phyloP scores from a whole-genome alignment of 176 grass and related monocot species.

The Juncus effusus region DNA sequence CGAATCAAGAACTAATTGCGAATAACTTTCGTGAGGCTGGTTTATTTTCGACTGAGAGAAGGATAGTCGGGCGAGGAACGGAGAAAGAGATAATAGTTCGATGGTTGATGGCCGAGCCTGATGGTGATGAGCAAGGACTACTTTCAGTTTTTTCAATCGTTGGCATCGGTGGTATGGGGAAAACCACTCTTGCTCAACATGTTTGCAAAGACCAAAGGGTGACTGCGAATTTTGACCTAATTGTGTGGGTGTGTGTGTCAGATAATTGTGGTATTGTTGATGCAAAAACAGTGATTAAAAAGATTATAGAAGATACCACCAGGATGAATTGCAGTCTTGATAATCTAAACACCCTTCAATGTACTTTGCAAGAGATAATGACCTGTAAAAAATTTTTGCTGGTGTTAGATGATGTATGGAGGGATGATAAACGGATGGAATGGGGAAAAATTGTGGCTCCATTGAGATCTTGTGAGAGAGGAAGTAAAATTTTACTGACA shows the following conservation, averaged over 20 bases:
- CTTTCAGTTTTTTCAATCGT: conserved; percentile 28
- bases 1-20: neutral
- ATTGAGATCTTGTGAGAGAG: conserved; percentile 29
- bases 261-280: conserved; percentile 37
- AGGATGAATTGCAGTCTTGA: neutral
- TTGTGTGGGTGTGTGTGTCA: conserved; percentile 46
- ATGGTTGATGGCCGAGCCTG: conserved; percentile 25
- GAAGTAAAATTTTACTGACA: too few species aligned
- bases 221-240: conserved; percentile 11
- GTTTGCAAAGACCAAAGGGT: conserved; percentile 35
- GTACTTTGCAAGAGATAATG: conserved; percentile 24
- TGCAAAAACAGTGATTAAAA: conserved; percentile 24
- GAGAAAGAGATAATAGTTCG: neutral
- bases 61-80: conserved; percentile 25
- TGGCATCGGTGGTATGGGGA: conserved; percentile 42
- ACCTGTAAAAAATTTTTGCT: conserved; percentile 26
- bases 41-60: conserved; percentile 3
- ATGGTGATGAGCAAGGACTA: conserved; percentile 9
- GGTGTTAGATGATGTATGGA: too few species aligned
- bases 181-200: conserved; percentile 44
- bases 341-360: conserved; percentile 23
- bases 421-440: conserved; percentile 31
- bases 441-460: conserved; percentile 45
- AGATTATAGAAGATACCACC: too few species aligned
- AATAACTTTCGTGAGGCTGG: conserved; percentile 14